phyloP scores from a whole-genome alignment of 495 filamentous ascomycete species.

The Neurospora sp. region DNA sequence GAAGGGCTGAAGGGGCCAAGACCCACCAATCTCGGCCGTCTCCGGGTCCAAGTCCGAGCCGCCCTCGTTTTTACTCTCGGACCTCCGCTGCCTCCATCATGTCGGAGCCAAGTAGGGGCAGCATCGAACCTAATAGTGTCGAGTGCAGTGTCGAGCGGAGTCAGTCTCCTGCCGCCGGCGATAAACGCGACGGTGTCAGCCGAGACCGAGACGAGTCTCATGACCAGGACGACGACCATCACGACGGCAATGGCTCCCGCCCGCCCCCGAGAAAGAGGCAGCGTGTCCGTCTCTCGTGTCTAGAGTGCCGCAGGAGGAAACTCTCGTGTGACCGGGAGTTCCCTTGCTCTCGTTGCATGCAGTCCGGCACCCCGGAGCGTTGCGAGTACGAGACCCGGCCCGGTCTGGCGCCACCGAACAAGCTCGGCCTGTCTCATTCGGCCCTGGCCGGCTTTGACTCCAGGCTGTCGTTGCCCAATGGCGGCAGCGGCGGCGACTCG shows the following conservation, averaged over 20 bases:
- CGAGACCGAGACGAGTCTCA: neutral
- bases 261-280: constrained; percentile 37
- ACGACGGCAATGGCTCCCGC: constrained; percentile 17
- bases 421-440: constrained; percentile 23
- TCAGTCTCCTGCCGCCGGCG: neutral
- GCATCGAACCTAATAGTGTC: neutral
- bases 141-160: neutral
- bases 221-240: constrained; percentile 8
- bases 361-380: constrained; percentile 38
- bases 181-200: neutral
- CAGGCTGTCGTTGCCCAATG: constrained; percentile 22
- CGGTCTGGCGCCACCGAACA: constrained; percentile 28
- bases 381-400: constrained; percentile 41
- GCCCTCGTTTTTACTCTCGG: neutral
- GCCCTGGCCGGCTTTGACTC: constrained; percentile 24
- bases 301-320: constrained; percentile 41
- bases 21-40: neutral
- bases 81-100: neutral
- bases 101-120: neutral
- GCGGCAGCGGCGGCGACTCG: constrained; percentile 14
- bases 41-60: neutral
- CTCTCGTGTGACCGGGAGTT: constrained; percentile 42
- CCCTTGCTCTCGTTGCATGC: constrained; percentile 40
- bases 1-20: neutral
- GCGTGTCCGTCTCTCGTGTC: constrained; percentile 37